A percentile compares a stretch with the other conserved stretches of the same genome.
Conservation (phyloP, 2,329 filamentous ascomycete species). For the Aphanocladium album region DNA sequence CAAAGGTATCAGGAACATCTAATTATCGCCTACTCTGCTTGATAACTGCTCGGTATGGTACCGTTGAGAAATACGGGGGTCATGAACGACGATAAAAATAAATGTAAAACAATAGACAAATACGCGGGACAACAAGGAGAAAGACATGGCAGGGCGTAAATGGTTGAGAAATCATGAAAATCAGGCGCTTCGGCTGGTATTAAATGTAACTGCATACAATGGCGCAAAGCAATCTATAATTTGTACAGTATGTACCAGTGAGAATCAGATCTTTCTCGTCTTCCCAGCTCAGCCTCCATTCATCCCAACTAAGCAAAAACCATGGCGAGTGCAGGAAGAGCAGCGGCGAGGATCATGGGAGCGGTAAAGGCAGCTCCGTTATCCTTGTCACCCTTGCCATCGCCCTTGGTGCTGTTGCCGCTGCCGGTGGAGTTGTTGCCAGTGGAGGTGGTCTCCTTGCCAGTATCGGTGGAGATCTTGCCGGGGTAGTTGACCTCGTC, state of each 20-base stretch:
- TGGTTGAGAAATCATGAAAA: background rate
- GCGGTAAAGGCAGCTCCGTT: slow-evolving; percentile 24
- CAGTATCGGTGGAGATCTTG: slow-evolving; percentile 35
- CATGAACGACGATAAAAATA: too few relatives aligned
- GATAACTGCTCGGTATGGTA: too few relatives aligned
- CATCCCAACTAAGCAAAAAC: slow-evolving; percentile 26
- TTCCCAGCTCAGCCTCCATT: too few relatives aligned
- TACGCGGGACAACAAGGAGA: too few relatives aligned
- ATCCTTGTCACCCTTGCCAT: slow-evolving; percentile 19
- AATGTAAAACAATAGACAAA: too few relatives aligned
- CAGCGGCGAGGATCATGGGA: slow-evolving; percentile 29
- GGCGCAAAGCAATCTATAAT: slow-evolving; percentile 11
- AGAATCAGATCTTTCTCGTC: too few relatives aligned
- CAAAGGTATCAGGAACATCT: too few relatives aligned
- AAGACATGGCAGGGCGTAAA: too few relatives aligned
- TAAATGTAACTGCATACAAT: background rate
- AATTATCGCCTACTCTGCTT: too few relatives aligned
- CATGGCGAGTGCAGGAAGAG: slow-evolving; percentile 30
- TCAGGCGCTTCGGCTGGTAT: slow-evolving; percentile 6
- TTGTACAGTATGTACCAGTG: slow-evolving; percentile 9
- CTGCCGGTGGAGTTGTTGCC: slow-evolving; percentile 17
- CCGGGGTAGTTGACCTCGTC: slow-evolving; percentile 42
- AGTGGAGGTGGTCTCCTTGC: slow-evolving; percentile 21
- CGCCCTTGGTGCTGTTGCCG: background rate
- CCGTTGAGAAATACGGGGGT: too few relatives aligned